Evolutionary conservation across 345 rosid genomes (phyloP), one percentile per base, ranked within the genome.

Genomic region (Salix suchowensis): DNA sequence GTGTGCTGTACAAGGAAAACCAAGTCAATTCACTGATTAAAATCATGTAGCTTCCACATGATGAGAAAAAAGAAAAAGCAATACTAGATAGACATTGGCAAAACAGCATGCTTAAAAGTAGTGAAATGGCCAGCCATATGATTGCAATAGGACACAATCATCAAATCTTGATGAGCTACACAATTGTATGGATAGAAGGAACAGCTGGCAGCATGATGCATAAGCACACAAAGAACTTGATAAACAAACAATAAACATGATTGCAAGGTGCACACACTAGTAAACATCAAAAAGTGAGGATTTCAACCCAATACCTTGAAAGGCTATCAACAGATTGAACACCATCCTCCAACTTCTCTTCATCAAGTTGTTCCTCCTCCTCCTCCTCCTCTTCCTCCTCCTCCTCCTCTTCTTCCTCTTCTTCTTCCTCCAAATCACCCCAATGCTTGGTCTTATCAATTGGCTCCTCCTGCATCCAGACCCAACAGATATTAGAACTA

Each of bases 351-450:
- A 94, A 68, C 71, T 96, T 98, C 79, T 92, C 99, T 80, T 94
- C 98, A 76, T 94, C 99, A 74, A 90, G 86, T 85, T 85, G 80
- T 78, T 94, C 97, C 52, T 94, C 97, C 73, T 81, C 89, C 61
- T 89, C 91, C 72, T 92, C 95, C 37, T 89, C 95, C 12, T 90
- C 99, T 66, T 96, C 96, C 52, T 88, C 88, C 37, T 89, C 91
- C 36, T 82, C 80, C 21, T 90, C 97, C 77, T 91, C 99, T 28
- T 88, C 89, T 37, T 89, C 91, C 36, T 82, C 81, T 1, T 90
- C 97, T 75, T 91, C 97, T 80, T 96, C 99, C 88, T 96, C 99
- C 87, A 96, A 85, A 85, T 96, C 99, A 87, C 98, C 99, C 99
- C 99, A 96, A 80, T 96, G 99, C 86, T 91, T 96, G 18, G 89